Percentiles rank a stretch among this genome's conserved stretches.
Conservation (phyloP, 495 filamentous ascomycete genomes). For the Entonaema liquescens region DNA sequence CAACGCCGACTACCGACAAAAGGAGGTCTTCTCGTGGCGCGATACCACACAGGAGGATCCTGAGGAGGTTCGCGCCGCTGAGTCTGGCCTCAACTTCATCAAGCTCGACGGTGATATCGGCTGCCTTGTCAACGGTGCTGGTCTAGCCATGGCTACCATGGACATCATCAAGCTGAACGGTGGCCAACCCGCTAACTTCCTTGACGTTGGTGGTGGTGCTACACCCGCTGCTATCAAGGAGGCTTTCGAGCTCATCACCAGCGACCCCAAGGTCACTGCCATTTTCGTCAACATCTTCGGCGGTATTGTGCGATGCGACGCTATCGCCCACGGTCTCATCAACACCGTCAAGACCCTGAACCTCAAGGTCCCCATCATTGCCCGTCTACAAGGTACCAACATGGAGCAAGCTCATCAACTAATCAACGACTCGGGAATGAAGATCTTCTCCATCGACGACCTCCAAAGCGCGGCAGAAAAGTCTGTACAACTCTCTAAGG, state of each 20-base stretch:
- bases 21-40: conserved; percentile 93
- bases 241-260: conserved; percentile 98
- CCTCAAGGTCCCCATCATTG: conserved; percentile 94
- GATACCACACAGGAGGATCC: conserved; percentile 95
- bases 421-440: conserved; percentile 97
- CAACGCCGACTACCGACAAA: conserved; percentile 97
- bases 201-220: conserved; percentile 97
- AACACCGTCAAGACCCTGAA: conserved; percentile 92
- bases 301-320: conserved; percentile 97
- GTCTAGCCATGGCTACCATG: conserved; percentile 99
- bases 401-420: conserved; percentile 94
- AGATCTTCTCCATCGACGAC: conserved; percentile 99
- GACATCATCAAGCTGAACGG: conserved; percentile 99
- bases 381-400: conserved; percentile 97
- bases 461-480: conserved; percentile 97
- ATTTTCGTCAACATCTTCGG: conserved; percentile 99
- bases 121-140: conserved; percentile 98
- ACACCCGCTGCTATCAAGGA: conserved; percentile 96
- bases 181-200: conserved; percentile 95
- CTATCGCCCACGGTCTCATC: conserved; percentile 96
- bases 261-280: conserved; percentile 96
- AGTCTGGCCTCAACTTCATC: conserved; percentile 98
- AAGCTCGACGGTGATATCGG: conserved; percentile 99
- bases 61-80: conserved; percentile 95
- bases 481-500: conserved; percentile 97